Percentiles rank a stretch among this genome's conserved stretches.
Conservation (phyloP, 805 yeast species). For the Candida piceae region DNA sequence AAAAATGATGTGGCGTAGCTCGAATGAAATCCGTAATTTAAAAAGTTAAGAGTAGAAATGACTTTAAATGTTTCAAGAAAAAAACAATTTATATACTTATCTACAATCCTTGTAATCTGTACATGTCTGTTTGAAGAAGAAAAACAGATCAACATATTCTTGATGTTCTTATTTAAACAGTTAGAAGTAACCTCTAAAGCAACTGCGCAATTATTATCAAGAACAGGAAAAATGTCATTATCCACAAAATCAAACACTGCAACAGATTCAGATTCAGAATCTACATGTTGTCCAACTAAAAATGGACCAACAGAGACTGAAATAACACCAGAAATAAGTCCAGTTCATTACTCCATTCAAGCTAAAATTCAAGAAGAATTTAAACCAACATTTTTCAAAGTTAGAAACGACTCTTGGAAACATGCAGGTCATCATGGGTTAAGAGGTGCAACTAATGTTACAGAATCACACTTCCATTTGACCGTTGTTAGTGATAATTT, state of each 20-base stretch:
- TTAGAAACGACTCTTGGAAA: slow-evolving; percentile 78
- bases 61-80: too few species aligned
- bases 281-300: slow-evolving; percentile 1
- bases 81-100: too few species aligned
- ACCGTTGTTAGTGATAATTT: slow-evolving; percentile 69
- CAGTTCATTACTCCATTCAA: slow-evolving; percentile 46
- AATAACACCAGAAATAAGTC: slow-evolving; percentile 29
- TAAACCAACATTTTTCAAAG: slow-evolving; percentile 42
- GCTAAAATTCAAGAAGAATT: slow-evolving; percentile 37
- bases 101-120: too few species aligned
- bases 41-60: too few species aligned
- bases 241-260: slow-evolving; percentile 3
- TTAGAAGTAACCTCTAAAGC: slow-evolving; percentile 1
- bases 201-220: background rate
- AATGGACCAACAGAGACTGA: slow-evolving; percentile 1
- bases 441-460: slow-evolving; percentile 61
- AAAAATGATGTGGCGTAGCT: too few species aligned
- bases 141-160: too few species aligned
- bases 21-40: too few species aligned
- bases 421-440: slow-evolving; percentile 86
- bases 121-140: too few species aligned
- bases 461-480: slow-evolving; percentile 80
- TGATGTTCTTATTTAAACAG: background rate
- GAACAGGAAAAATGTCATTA: slow-evolving; percentile 6
- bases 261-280: slow-evolving; percentile 2